Conservation (phyloP, 2,329 filamentous ascomycete species). For the Fusarium sp. region DNA sequence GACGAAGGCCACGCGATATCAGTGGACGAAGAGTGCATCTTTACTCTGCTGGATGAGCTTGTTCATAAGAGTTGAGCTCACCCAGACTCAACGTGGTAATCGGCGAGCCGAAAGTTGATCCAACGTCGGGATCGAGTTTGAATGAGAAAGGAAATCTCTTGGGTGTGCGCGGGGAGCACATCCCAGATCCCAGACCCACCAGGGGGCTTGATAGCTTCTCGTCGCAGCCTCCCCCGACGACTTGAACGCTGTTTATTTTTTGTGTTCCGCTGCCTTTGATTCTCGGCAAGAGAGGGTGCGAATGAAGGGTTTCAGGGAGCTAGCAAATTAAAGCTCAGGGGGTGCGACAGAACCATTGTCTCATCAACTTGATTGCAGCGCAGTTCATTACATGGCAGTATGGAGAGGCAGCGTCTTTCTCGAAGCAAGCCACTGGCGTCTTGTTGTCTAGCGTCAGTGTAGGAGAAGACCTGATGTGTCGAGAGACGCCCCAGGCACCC, state of each 20-base stretch:
- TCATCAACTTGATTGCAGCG: neutral
- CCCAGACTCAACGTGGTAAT: neutral
- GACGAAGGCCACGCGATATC: neutral
- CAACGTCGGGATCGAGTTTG: neutral
- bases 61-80: neutral
- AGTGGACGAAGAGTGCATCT: neutral
- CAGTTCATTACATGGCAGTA: neutral
- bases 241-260: neutral
- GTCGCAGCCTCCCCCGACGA: no score
- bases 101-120: neutral
- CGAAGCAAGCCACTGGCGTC: neutral
- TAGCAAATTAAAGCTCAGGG: neutral
- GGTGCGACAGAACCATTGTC: neutral
- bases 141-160: neutral
- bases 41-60: conserved; percentile 1
- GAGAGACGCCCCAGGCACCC: neutral
- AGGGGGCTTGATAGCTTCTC: neutral
- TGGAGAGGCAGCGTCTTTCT: neutral
- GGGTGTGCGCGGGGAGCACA: neutral
- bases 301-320: neutral
- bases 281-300: neutral
- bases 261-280: neutral
- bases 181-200: neutral
- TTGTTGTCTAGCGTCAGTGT: neutral
- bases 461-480: neutral